Evolutionary conservation across 768 basidiomycete species (phyloP), one percentile per base, ranked within the genome.

Genomic region (Trametes sanguinea): DNA sequence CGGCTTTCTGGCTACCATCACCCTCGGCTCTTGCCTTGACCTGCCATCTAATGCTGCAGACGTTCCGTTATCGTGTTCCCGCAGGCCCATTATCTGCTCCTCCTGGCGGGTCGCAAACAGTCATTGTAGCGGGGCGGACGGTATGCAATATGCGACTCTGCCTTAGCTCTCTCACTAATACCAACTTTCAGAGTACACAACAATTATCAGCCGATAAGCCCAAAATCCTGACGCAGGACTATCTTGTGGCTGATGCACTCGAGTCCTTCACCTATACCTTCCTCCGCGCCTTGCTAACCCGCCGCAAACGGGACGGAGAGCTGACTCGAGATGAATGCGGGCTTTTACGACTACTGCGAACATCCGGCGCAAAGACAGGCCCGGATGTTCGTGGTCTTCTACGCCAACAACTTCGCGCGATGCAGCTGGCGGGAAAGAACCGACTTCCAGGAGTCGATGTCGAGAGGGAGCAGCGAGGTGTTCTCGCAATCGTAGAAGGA

Each of bases 221-320:
- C 7, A 5, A 43, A 14, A 16, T 8, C 42, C 42, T 14, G 42
- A 8, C 6, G 35, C 35, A 37, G 35, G 35, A 37, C 35, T 11
- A 43, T 43, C 2, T n/a, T 13, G 8, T 11, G 13, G 30, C 48
- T 7, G 48, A 30, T 13, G 48, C 13, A 4, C 48, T 50, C 48
- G 48, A 50, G 30, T 30, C 48, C 4, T 50, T 50, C 16, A 57
- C 56, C n/a, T 9, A 30, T 8, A 6, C 33, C 46, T 40, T 48
- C 47, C 16, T 50, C 8, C 42, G 14, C 13, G 39, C 56, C 2
- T 1, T 50, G 6, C 22, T 57, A 6, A 47, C 40, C 29, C 39
- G 57, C 3, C 57, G 57, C 6, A 51, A 58, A 22, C 57, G 48
- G 16, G 48, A 58, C 40, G 4, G 48, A 32, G 48, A 58, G 29